phyloP scores from a whole-genome alignment of 2,329 filamentous ascomycete genomes.

The Purpureocillium lavendulum region DNA sequence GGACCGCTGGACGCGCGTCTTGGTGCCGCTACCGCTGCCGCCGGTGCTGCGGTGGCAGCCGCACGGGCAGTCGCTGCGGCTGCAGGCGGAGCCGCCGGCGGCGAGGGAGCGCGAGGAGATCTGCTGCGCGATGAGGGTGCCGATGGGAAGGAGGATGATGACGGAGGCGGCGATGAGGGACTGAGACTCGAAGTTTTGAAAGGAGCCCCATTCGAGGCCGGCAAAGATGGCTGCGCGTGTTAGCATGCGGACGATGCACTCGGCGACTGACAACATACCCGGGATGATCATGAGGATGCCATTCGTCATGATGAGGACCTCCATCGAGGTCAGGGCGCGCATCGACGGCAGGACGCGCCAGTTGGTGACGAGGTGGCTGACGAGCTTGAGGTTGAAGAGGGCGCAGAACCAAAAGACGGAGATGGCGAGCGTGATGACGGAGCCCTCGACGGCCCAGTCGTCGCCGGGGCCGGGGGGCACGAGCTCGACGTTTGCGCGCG shows the following conservation, averaged over 20 bases:
- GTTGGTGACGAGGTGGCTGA: conserved; percentile 37
- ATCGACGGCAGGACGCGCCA: conserved; percentile 36
- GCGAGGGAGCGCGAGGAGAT: conserved; percentile 20
- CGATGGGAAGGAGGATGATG: conserved; percentile 42
- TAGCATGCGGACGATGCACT: background rate
- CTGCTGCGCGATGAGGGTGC: conserved; percentile 42
- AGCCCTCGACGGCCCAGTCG: conserved; percentile 28
- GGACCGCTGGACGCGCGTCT: too few species aligned
- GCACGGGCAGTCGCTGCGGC: background rate
- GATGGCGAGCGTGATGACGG: conserved; percentile 28
- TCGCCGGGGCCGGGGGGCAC: conserved; percentile 9
- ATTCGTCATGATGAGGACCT: conserved; percentile 47
- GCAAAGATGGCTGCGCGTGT: conserved; percentile 38
- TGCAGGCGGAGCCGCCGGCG: conserved; percentile 10
- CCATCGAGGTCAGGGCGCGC: conserved; percentile 38
- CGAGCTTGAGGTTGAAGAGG: conserved; percentile 44
- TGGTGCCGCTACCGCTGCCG: too few species aligned
- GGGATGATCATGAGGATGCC: conserved; percentile 47
- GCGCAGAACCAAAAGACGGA: conserved; percentile 46
- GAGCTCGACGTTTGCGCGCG: conserved; percentile 17
- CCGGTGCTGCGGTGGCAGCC: background rate
- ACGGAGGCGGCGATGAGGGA: conserved; percentile 42
- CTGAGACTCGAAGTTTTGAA: conserved; percentile 37
- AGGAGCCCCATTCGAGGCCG: conserved; percentile 33
- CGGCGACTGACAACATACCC: conserved; percentile 25